These are phyloP conservation scores for Plasmodium relictum DNA, from an alignment of 169 alveolate species.

Conservation along the genomic window DNA sequence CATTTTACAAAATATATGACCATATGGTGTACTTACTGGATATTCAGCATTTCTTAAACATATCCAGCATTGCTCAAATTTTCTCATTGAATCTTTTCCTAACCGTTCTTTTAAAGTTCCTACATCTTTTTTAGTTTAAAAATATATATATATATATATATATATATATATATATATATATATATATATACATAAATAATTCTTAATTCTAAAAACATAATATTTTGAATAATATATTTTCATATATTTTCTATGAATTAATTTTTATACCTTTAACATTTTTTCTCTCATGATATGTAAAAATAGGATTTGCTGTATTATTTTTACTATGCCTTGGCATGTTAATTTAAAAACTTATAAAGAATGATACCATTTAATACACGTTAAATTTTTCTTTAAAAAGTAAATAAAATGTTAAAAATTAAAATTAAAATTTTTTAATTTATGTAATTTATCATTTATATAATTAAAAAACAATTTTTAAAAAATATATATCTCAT, in stretches of 20 bases:
- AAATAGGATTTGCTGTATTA: slow-evolving; percentile 91
- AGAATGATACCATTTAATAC: too few relatives aligned
- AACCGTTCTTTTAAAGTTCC: slow-evolving; percentile 91
- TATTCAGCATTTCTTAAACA: slow-evolving; percentile 90
- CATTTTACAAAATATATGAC: slow-evolving; percentile 94
- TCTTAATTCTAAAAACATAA: background rate
- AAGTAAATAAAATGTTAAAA: too few relatives aligned
- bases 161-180: background rate
- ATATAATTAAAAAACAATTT: too few relatives aligned
- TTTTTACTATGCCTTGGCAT: slow-evolving; percentile 95
- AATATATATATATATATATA: background rate
- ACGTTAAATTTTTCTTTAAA: too few relatives aligned
- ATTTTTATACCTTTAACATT: slow-evolving; percentile 83
- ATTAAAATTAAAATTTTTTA: too few relatives aligned
- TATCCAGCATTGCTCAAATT: slow-evolving; percentile 93
- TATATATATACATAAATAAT: background rate
- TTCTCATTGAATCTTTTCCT: slow-evolving; percentile 93
- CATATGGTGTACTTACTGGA: slow-evolving; percentile 93
- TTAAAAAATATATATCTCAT: too few relatives aligned
- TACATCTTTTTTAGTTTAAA: slow-evolving; percentile 78
- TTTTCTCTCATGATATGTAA: slow-evolving; percentile 93
- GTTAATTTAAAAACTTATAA: background rate
- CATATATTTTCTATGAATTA: background rate
- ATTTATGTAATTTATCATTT: too few relatives aligned
- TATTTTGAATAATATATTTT: background rate